Evolutionary conservation across 495 filamentous ascomycete genomes (phyloP).

Genomic region (Xylaria flabelliformis): DNA sequence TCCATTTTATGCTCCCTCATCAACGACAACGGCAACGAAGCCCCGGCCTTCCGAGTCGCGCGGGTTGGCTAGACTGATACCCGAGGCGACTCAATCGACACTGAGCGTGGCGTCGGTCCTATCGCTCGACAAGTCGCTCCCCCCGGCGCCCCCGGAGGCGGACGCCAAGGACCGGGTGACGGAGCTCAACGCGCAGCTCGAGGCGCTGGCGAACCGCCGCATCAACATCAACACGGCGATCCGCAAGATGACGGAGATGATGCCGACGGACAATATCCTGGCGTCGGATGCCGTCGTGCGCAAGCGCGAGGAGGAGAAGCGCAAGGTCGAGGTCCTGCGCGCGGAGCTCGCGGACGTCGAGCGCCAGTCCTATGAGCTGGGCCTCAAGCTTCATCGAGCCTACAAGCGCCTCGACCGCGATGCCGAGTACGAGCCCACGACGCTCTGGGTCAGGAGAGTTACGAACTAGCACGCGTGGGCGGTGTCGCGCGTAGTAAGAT

Average conservation of each 20-base stretch:
- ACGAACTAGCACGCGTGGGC: slow-evolving; percentile 41
- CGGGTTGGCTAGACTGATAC: slow-evolving; percentile 25
- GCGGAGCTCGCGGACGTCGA: slow-evolving; percentile 79
- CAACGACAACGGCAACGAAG: slow-evolving; percentile 8
- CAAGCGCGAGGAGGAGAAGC: slow-evolving; percentile 71
- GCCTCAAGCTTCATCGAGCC: slow-evolving; percentile 79
- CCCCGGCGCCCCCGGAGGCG: slow-evolving; percentile 63
- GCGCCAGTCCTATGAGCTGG: slow-evolving; percentile 84
- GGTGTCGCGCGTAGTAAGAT: neutral
- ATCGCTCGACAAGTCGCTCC: slow-evolving; percentile 62
- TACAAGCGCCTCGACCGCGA: slow-evolving; percentile 76
- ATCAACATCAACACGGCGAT: slow-evolving; percentile 75
- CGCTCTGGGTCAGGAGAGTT: slow-evolving; percentile 81
- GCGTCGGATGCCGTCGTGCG: slow-evolving; percentile 51
- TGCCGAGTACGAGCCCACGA: slow-evolving; percentile 67
- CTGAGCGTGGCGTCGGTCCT: slow-evolving; percentile 27
- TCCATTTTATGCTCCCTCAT: slow-evolving; percentile 31
- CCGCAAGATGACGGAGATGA: slow-evolving; percentile 71
- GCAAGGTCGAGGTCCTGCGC: slow-evolving; percentile 70
- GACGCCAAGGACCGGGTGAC: slow-evolving; percentile 65
- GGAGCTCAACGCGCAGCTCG: slow-evolving; percentile 69
- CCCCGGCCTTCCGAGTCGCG: slow-evolving; percentile 28
- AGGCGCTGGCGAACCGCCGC: slow-evolving; percentile 68
- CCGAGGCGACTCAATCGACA: slow-evolving; percentile 21
- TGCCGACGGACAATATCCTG: slow-evolving; percentile 60